Percentiles rank a stretch among this genome's conserved stretches.
Conservation (phyloP, 805 yeast genomes). For the Candida rishiriensis region DNA sequence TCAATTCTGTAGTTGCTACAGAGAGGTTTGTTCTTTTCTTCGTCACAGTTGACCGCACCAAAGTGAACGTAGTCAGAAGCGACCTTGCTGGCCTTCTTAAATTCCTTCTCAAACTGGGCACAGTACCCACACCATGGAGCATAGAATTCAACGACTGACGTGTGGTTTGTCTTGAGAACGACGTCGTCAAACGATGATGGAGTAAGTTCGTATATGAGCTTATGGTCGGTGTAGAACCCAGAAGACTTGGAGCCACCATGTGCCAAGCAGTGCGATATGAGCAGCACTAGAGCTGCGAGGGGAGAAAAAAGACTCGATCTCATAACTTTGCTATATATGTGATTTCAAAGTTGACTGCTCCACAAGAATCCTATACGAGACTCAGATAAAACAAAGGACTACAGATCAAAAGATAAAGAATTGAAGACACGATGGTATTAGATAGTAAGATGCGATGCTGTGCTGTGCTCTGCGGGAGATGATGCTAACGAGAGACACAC, state of each 20-base stretch:
- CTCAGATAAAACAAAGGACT: too few relatives aligned
- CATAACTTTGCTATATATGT: too few relatives aligned
- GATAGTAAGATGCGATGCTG: too few relatives aligned
- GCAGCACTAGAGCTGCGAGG: background rate
- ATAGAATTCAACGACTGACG: conserved; percentile 81
- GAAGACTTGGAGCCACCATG: background rate
- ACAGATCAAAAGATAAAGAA: too few relatives aligned
- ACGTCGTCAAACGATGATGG: conserved; percentile 55
- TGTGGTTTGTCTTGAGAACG: conserved; percentile 65
- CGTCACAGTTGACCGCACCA: conserved; percentile 86
- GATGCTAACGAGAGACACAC: too few relatives aligned
- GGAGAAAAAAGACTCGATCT: background rate
- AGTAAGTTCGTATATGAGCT: conserved; percentile 23
- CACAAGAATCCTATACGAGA: too few relatives aligned
- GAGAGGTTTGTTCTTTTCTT: conserved; percentile 55
- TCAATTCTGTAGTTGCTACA: conserved; percentile 63
- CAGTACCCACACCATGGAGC: conserved; percentile 99
- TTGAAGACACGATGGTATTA: too few relatives aligned
- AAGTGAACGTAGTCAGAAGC: conserved; percentile 56
- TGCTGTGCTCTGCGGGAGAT: too few relatives aligned
- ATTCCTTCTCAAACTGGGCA: conserved; percentile 61
- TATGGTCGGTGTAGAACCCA: conserved; percentile 21
- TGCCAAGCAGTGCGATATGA: background rate
- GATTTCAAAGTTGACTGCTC: too few relatives aligned
- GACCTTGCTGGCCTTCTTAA: conserved; percentile 56